Percentiles rank a stretch among this genome's conserved stretches.
Evolutionary conservation across 768 basidiomycete genomes (phyloP).

Genomic region (Trametopsis cervina): DNA sequence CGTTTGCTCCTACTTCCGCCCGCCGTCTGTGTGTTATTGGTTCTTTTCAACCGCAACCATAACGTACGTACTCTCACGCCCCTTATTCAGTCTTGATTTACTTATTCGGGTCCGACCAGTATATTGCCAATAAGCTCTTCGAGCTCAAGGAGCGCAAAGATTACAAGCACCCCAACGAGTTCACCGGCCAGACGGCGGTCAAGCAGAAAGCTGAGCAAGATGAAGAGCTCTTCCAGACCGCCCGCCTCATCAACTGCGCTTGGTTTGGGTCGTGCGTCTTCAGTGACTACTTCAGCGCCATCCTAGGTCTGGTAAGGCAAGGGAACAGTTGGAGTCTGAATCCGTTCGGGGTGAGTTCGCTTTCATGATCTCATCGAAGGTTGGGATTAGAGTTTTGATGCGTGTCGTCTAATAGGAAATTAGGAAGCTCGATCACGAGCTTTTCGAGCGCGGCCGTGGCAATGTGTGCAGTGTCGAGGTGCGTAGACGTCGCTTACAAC

Average conservation of each 20-base stretch:
- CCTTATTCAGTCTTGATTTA: not conserved
- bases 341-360: conserved; percentile 55
- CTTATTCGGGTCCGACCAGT: conserved; percentile 35
- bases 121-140: conserved; percentile 69
- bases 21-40: conserved; percentile 61
- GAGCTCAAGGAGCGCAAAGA: conserved; percentile 75
- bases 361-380: too few relatives aligned
- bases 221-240: conserved; percentile 74
- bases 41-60: conserved; percentile 89
- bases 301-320: conserved; percentile 69
- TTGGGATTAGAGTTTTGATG: too few relatives aligned
- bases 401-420: too few relatives aligned
- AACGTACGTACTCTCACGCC: conserved; percentile 43
- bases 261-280: conserved; percentile 81
- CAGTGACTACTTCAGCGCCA: conserved; percentile 76
- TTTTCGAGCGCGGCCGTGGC: conserved; percentile 75
- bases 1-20: conserved; percentile 76
- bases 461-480: conserved; percentile 83
- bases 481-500: conserved; percentile 11
- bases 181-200: conserved; percentile 26
- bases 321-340: conserved; percentile 74
- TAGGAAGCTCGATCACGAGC: conserved; percentile 48
- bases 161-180: conserved; percentile 46
- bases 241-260: conserved; percentile 68
- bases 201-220: conserved; percentile 21